phyloP scores from a whole-genome alignment of 2,329 filamentous ascomycete species.

The Fusarium albosuccineum region DNA sequence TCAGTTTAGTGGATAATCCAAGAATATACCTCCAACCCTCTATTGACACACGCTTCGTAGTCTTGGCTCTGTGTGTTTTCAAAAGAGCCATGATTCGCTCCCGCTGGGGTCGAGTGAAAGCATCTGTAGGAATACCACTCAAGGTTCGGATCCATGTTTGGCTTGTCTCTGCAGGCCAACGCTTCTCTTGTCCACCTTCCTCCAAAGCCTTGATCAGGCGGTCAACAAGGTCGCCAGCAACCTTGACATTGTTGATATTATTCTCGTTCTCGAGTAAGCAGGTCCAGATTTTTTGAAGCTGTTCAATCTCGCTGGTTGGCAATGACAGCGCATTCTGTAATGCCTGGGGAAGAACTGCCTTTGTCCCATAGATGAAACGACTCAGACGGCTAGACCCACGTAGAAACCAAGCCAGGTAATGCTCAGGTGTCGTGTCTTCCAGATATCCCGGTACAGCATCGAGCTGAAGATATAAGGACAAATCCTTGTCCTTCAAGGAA shows the following conservation, averaged over 20 bases:
- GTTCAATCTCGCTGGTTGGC: constrained; percentile 25
- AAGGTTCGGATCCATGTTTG: constrained; percentile 51
- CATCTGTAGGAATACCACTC: constrained; percentile 53
- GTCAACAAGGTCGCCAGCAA: constrained; percentile 50
- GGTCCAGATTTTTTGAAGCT: constrained; percentile 47
- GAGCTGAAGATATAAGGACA: constrained; percentile 29
- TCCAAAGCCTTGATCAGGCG: constrained; percentile 49
- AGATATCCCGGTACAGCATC: constrained; percentile 41
- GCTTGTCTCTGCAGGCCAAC: constrained; percentile 48
- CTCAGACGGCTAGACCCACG: constrained; percentile 50
- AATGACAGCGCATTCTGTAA: constrained; percentile 44
- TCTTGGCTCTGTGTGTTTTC: constrained; percentile 44
- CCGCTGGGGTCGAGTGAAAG: constrained; percentile 58
- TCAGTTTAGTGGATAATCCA: constrained; percentile 62
- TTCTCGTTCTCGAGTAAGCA: constrained; percentile 54
- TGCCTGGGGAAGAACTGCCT: constrained; percentile 42
- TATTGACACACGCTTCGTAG: constrained; percentile 43
- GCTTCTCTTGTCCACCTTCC: constrained; percentile 47
- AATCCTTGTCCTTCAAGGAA: constrained; percentile 40
- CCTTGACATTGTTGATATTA: constrained; percentile 52
- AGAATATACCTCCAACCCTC: constrained; percentile 56
- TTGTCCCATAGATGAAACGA: constrained; percentile 45
- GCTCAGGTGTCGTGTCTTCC: constrained; percentile 44
- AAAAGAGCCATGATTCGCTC: constrained; percentile 58
- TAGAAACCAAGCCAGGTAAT: constrained; percentile 54